Evolutionary conservation across 2,329 filamentous ascomycete species (phyloP).

Genomic region (Orbilia oligospora): DNA sequence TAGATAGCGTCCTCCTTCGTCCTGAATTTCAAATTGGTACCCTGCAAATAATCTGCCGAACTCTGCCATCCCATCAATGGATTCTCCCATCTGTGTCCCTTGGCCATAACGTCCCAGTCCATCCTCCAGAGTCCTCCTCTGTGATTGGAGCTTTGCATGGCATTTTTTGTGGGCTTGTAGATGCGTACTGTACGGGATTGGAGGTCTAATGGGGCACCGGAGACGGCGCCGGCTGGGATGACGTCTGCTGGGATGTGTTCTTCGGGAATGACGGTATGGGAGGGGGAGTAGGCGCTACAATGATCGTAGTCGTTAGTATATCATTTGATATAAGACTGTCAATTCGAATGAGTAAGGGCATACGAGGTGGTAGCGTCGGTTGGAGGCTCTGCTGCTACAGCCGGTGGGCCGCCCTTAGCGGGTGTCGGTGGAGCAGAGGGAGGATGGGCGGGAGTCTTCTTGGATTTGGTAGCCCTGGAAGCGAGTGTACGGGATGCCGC

Average conservation of each 20-base stretch:
- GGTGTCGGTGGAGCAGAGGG: slow-evolving; percentile 48
- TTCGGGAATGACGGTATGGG: slow-evolving; percentile 85
- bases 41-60: slow-evolving; percentile 94
- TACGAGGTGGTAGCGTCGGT: slow-evolving; percentile 53
- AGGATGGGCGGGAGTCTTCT: slow-evolving; percentile 32
- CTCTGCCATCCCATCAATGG: slow-evolving; percentile 99
- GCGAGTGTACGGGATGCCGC: slow-evolving; percentile 42
- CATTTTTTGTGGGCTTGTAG: slow-evolving; percentile 91
- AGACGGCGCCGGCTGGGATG: slow-evolving; percentile 86
- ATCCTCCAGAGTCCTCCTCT: slow-evolving; percentile 89
- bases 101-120: slow-evolving; percentile 95
- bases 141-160: slow-evolving; percentile 94
- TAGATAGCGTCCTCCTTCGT: slow-evolving; percentile 92
- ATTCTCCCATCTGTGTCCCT: slow-evolving; percentile 95
- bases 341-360: neutral
- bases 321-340: neutral
- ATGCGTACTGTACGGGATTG: slow-evolving; percentile 97
- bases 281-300: slow-evolving; percentile 85
- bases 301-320: slow-evolving; percentile 4
- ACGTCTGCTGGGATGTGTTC: slow-evolving; percentile 75
- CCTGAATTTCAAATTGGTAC: slow-evolving; percentile 90
- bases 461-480: slow-evolving; percentile 26
- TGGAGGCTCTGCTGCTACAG: slow-evolving; percentile 46
- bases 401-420: slow-evolving; percentile 33
- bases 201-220: slow-evolving; percentile 91